A percentile compares a stretch with the other conserved stretches of the same genome.
These are phyloP conservation scores for Colletotrichum tamarilloi DNA, from an alignment of 2,329 filamentous ascomycete genomes.

Conservation along the genomic window DNA sequence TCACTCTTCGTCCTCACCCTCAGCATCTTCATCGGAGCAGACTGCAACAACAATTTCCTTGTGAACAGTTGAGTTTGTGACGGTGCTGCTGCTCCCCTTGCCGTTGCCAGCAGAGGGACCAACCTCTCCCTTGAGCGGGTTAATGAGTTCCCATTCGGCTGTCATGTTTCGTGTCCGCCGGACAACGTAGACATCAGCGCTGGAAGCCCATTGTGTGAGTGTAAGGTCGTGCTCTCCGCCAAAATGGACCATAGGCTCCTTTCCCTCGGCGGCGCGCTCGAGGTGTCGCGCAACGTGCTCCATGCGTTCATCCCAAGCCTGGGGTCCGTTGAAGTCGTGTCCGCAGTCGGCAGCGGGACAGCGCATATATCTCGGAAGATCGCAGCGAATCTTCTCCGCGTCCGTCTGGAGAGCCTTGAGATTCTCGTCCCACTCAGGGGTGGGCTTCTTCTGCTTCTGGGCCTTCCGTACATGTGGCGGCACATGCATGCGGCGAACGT, in stretches of 20 bases:
- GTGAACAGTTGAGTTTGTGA: slow-evolving; percentile 1
- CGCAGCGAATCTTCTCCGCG: slow-evolving; percentile 71
- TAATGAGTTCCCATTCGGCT: slow-evolving; percentile 47
- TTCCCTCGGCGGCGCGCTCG: slow-evolving; percentile 61
- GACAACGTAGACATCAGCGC: slow-evolving; percentile 51
- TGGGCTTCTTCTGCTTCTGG: slow-evolving; percentile 48
- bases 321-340: slow-evolving; percentile 67
- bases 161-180: slow-evolving; percentile 32
- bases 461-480: slow-evolving; percentile 56
- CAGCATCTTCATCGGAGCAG: slow-evolving; percentile 33
- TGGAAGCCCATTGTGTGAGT: slow-evolving; percentile 54
- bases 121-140: slow-evolving; percentile 40
- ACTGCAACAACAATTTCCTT: slow-evolving; percentile 23
- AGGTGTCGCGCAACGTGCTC: slow-evolving; percentile 89
- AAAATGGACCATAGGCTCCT: slow-evolving; percentile 47
- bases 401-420: slow-evolving; percentile 66
- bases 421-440: slow-evolving; percentile 60
- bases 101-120: slow-evolving; percentile 34
- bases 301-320: slow-evolving; percentile 84
- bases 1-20: slow-evolving; percentile 35
- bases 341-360: slow-evolving; percentile 74
- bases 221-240: slow-evolving; percentile 51
- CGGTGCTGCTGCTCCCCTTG: slow-evolving; percentile 21
- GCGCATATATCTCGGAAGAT: slow-evolving; percentile 67
- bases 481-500: slow-evolving; percentile 86